Base-by-base conservation (phyloP, 371 early-diverging fungal genomes). In the Zopfochytrium polystomum region DNA sequence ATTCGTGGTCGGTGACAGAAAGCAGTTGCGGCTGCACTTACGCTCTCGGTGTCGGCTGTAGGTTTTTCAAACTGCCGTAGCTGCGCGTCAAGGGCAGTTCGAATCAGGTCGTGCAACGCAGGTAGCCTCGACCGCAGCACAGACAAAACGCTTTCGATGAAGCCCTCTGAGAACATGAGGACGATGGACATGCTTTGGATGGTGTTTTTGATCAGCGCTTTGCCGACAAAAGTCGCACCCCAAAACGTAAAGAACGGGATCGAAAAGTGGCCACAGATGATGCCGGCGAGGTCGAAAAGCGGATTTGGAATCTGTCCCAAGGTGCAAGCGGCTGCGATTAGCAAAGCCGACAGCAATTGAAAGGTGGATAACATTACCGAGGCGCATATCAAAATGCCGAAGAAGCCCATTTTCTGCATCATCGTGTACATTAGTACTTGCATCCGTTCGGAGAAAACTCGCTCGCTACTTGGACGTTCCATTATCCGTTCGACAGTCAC, bases 261-360 rank as follows among this genome's bases (percentile, higher is more conserved):
- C 51, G 85, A 60, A 65, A 90, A 93, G 66, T 90, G 88, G 1
- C 95, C 95, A 66, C 94, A 93, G 2, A 89, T 85, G 47, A 95
- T 93, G 27, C 95, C 95, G 35, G 95, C 94, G 34, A 95, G 79
- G 67, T 95, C 95, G 74, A 94, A 95, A 32, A 95, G 71, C n/a
- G 95, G 95, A 61, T 94, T 95, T 9, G 95, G 95, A n/a, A n/a
- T n/a, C n/a, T n/a, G n/a, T n/a, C n/a, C n/a, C n/a, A n/a, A n/a
- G n/a, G n/a, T n/a, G 48, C 3, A 58, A 56, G 18, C 33, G 6
- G 26, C 1, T 29, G 33, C 5, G 6, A 2, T 35, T 7, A 11
- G 48, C 13, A 60, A 22, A 23, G 26, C 7, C 31, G 18, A n/a
- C 1, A 4, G 26, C 11, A 32, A 38, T 51, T 22, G 11, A 23